Conservation (phyloP, 2,329 filamentous ascomycete species). For the Colletotrichum destructivum region DNA sequence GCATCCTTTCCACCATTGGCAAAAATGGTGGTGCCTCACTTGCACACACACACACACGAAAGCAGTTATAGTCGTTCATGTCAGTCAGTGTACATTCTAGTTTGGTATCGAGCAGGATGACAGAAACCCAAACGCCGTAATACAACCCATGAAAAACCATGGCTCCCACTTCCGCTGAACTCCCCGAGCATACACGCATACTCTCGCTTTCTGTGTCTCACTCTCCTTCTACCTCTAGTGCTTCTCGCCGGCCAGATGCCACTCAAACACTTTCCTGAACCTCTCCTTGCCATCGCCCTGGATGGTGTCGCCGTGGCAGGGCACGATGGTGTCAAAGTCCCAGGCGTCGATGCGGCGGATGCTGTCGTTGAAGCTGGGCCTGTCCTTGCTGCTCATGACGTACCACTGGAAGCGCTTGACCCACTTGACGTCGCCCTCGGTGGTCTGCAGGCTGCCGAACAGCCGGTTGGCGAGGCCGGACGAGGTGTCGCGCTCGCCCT, state of each 20-base stretch:
- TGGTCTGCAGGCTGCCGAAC: slow-evolving; percentile 68
- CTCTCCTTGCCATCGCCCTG: slow-evolving; percentile 80
- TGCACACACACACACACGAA: too few relatives aligned
- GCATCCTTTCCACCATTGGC: too few relatives aligned
- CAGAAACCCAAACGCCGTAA: slow-evolving; percentile 21
- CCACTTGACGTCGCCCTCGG: slow-evolving; percentile 76
- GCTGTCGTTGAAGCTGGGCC: slow-evolving; percentile 78
- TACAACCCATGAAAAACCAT: slow-evolving; percentile 10
- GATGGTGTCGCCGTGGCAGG: slow-evolving; percentile 94
- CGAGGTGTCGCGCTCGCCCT: slow-evolving; percentile 55
- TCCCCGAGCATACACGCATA: too few relatives aligned
- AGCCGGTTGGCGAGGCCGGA: slow-evolving; percentile 49
- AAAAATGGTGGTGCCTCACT: too few relatives aligned
- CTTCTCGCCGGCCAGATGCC: slow-evolving; percentile 75
- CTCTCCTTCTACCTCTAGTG: neutral
- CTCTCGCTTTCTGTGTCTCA: too few relatives aligned
- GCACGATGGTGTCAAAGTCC: slow-evolving; percentile 89
- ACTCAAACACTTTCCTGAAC: slow-evolving; percentile 84
- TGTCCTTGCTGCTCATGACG: slow-evolving; percentile 70
- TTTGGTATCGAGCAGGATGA: slow-evolving; percentile 29
- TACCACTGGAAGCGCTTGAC: slow-evolving; percentile 91
- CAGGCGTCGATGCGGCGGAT: slow-evolving; percentile 79
- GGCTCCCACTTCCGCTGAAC: too few relatives aligned
- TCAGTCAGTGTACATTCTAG: slow-evolving; percentile 15
- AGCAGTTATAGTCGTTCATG: too few relatives aligned